These are phyloP conservation scores for Laburnicola sp. DNA, from an alignment of 2,329 filamentous ascomycete species.

Conservation along the genomic window DNA sequence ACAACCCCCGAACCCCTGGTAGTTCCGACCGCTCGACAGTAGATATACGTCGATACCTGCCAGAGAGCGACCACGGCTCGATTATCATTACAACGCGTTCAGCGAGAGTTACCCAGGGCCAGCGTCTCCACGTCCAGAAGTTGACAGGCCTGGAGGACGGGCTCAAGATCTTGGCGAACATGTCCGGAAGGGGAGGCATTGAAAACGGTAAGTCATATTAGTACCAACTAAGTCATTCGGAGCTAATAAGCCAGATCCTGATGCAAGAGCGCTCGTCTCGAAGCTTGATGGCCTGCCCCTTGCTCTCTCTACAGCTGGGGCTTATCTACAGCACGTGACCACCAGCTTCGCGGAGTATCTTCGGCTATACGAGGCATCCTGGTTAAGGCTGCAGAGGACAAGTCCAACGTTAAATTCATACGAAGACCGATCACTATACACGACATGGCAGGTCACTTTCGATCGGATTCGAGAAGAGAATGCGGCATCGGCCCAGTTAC, in stretches of 20 bases:
- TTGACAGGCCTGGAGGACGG: slow-evolving; percentile 15
- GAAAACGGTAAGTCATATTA: slow-evolving; percentile 12
- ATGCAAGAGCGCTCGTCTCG: slow-evolving; percentile 26
- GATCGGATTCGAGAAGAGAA: slow-evolving; percentile 18
- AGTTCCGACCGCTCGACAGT: slow-evolving; percentile 19
- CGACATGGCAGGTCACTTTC: slow-evolving; percentile 21
- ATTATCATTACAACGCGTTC: slow-evolving; percentile 20
- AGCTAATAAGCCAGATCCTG: slow-evolving; percentile 30
- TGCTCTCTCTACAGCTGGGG: slow-evolving; percentile 19
- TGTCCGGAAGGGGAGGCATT: slow-evolving; percentile 14
- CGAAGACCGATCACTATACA: slow-evolving; percentile 27
- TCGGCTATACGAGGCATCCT: slow-evolving; percentile 40
- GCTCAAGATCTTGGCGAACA: slow-evolving; percentile 19
- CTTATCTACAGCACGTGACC: slow-evolving; percentile 21
- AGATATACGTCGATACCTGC: slow-evolving; percentile 35
- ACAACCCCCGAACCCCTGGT: slow-evolving; percentile 40
- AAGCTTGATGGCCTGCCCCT: slow-evolving; percentile 23
- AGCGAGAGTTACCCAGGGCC: slow-evolving; percentile 14
- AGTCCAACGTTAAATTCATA: slow-evolving; percentile 20
- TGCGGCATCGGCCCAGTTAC: slow-evolving; percentile 16
- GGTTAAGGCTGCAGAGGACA: slow-evolving; percentile 19
- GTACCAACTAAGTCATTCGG: slow-evolving; percentile 2
- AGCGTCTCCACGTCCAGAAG: slow-evolving; percentile 16
- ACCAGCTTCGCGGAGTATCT: slow-evolving; percentile 27
- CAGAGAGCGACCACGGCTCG: slow-evolving; percentile 16